Base-by-base conservation (phyloP, 345 rosid genomes). In the Aegle marmelos region DNA sequence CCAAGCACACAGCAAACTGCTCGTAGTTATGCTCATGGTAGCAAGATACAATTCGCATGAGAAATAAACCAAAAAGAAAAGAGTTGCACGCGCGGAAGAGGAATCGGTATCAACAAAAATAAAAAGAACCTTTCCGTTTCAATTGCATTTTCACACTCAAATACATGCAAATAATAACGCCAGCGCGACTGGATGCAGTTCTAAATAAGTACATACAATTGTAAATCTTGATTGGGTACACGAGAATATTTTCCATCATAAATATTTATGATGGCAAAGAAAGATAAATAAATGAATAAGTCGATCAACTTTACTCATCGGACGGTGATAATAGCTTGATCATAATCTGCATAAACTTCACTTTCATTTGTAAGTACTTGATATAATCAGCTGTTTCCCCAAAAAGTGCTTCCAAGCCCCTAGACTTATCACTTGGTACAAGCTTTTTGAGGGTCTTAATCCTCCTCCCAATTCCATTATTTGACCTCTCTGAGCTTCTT, bases 281-380 rank as follows among this genome's bases (percentile, higher is more conserved):
- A 13, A 0, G 50, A 25, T 25, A 27, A 60, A 0, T 13, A 5
- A 27, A 60, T 60, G 13, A 25, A 58, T 58, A 9, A 14, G 30
- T 14, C 8, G 24, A 63, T 14, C 67, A 28, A 7, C 5, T 5
- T 6, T 19, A 53, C 1, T 31, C 60, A 63, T 75, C 41, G 39
- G 34, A 19, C 3, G 74, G 30, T 11, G 75, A 48, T 37, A 69
- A 80, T 50, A 76, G 19, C 14, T 33, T 24, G 31, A 76, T 22
- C 53, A 56, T 34, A 24, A 34, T 33, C 73, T 67, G 65, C 79
- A 76, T 76, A 27, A 67, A 31, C 34, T 27, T 34, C 48, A 76
- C 73, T 53, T 66, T 76, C 73, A 65, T 76, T 67, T 76, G 79
- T 39, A 76, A 54, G 68, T 65, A 34, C 56, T 21, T 53, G 37